Base-by-base conservation (phyloP, 2,329 filamentous ascomycete genomes). In the Ustulina deusta region DNA sequence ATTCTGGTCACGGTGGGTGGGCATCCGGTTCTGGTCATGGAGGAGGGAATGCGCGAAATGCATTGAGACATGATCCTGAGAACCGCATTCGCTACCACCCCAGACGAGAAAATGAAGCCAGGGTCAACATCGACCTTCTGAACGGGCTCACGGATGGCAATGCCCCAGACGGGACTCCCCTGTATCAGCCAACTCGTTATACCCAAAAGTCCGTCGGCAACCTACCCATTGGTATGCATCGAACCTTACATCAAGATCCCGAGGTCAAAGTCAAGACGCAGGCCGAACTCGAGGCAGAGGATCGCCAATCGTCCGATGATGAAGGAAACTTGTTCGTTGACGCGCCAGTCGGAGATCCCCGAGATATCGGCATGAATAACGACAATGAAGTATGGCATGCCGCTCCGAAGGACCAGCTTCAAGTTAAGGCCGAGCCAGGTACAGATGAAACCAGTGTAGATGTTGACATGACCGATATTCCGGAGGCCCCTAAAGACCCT, bases 91-190 rank as follows among this genome's bases (percentile, higher is more conserved):
- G 84, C 66, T 81, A 82, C 63, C 73, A 71, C 34, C 81, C 79
- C 46, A 82, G 84, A 66, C 77, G 78, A 42, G 79, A 82, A 52
- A 77, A 78, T 66, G 84, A 87, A 68, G 72, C 81, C 38, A 79
- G 87, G 76, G 85, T 89, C 74, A 87, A 89, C 71, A 84, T 86
- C 71, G 86, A 89, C 72, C 81, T 83, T 63, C 84, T 89, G 55
- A 85, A 85, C 71, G 83, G 77, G 71, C 80, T 60, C 73, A 81
- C 62, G 15, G 72, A 73, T 71, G 75, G 75, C 29, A 76, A 83
- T 25, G 82, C 82, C n/a, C 82, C 85, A 36, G 77, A 84, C 57
- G 82, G 81, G 69, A 80, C 83, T n/a, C 79, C 83, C 61, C 80
- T 84, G 63, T 78, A 78, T 54, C 82, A 82, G 75, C 77, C 81